These are phyloP conservation scores for Moesziomyces globuligerus DNA, from an alignment of 1,284 basidiomycete species.

Conservation along the genomic window DNA sequence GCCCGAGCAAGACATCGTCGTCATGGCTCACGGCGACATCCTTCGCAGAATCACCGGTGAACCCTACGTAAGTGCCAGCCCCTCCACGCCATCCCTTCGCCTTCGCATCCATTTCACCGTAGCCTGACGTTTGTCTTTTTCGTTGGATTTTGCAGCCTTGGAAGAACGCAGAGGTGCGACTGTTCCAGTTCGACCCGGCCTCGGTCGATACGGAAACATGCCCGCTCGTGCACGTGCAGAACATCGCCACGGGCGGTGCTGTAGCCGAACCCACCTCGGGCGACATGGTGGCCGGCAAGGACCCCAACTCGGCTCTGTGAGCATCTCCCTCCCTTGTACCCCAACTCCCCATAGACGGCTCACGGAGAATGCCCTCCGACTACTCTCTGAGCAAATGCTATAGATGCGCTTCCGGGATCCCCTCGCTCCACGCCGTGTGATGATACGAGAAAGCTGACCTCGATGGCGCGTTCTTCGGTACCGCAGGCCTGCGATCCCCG, in stretches of 20 bases:
- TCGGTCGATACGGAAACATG: conserved; percentile 51
- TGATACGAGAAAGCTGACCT: conserved; percentile 5
- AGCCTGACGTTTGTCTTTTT: background rate
- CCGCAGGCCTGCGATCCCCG: conserved; percentile 26
- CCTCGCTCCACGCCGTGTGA: too few species aligned
- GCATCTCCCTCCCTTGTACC: conserved; percentile 27
- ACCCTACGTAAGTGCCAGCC: conserved; percentile 39
- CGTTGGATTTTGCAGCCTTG: conserved; percentile 42
- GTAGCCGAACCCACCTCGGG: conserved; percentile 52
- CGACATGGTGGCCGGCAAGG: conserved; percentile 69
- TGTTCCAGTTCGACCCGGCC: conserved; percentile 57
- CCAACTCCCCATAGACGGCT: background rate
- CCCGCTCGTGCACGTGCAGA: conserved; percentile 46
- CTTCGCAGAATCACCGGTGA: conserved; percentile 59
- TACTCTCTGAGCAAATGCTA: background rate
- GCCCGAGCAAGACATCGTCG: conserved; percentile 62
- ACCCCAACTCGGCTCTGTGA: conserved; percentile 47
- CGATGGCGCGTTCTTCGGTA: background rate
- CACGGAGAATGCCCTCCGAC: background rate
- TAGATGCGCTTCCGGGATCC: background rate
- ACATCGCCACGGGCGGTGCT: conserved; percentile 55
- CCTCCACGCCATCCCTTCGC: too few species aligned
- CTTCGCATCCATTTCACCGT: background rate
- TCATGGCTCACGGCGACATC: conserved; percentile 67
- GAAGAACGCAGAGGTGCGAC: conserved; percentile 65